phyloP scores from a whole-genome alignment of 2,329 filamentous ascomycete species.

The Xylariaceae sp. region DNA sequence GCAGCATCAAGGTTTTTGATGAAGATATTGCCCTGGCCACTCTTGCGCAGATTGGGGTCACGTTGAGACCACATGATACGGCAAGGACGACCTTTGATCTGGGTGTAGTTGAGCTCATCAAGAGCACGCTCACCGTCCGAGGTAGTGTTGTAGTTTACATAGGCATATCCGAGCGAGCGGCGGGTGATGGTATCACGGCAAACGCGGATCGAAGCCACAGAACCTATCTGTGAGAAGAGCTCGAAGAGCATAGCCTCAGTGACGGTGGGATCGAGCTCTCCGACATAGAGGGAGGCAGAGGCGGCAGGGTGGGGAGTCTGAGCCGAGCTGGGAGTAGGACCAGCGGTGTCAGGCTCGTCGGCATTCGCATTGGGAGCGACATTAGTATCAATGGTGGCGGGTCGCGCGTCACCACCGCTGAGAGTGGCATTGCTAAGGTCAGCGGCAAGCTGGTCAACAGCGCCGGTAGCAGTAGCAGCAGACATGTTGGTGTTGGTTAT shows the following conservation, averaged over 20 bases:
- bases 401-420: constrained; percentile 63
- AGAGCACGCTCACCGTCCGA: constrained; percentile 95
- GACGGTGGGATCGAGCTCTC: constrained; percentile 94
- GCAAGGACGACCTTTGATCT: constrained; percentile 98
- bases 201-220: constrained; percentile 98
- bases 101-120: constrained; percentile 98
- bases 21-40: constrained; percentile 98
- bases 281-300: constrained; percentile 97
- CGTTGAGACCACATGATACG: constrained; percentile 99
- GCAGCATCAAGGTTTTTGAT: constrained; percentile 99
- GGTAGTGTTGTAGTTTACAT: constrained; percentile 99
- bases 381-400: constrained; percentile 71
- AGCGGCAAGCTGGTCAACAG: constrained; percentile 75
- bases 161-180: constrained; percentile 97
- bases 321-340: constrained; percentile 68
- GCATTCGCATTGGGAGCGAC: constrained; percentile 52
- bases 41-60: constrained; percentile 98
- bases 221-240: constrained; percentile 98
- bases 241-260: constrained; percentile 99
- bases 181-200: constrained; percentile 98
- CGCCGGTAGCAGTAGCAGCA: constrained; percentile 53
- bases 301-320: constrained; percentile 72
- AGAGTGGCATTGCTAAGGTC: constrained; percentile 70
- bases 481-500: constrained; percentile 47
- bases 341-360: constrained; percentile 60